Evolutionary conservation across 495 filamentous ascomycete species (phyloP).

Genomic region (Lepidopterella palustris): DNA sequence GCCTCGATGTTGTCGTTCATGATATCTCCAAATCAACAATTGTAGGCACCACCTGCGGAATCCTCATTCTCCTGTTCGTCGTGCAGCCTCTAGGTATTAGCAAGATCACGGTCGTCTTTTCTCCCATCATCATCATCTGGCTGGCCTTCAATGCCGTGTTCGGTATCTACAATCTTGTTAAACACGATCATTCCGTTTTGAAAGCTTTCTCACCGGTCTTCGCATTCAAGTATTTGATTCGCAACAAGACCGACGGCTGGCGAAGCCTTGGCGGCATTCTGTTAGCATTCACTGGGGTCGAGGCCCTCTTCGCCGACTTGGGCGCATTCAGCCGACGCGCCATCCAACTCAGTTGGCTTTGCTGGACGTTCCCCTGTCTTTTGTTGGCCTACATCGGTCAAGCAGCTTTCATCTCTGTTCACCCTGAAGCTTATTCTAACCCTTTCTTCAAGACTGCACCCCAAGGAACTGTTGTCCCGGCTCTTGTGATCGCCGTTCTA

Average conservation of each 20-base stretch:
- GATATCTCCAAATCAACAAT: constrained; percentile 38
- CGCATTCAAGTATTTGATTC: constrained; percentile 54
- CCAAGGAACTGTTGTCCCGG: constrained; percentile 59
- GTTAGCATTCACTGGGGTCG: constrained; percentile 67
- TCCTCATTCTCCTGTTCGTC: constrained; percentile 60
- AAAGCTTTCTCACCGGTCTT: constrained; percentile 64
- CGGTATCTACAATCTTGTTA: constrained; percentile 52
- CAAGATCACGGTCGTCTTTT: constrained; percentile 58
- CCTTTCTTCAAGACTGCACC: constrained; percentile 66
- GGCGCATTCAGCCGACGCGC: constrained; percentile 52
- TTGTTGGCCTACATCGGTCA: constrained; percentile 68
- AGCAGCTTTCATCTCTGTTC: constrained; percentile 60
- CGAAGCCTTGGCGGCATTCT: constrained; percentile 60
- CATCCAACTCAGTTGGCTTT: constrained; percentile 60
- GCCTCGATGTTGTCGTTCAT: constrained; percentile 25
- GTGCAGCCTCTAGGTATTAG: constrained; percentile 65
- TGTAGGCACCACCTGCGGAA: constrained; percentile 42
- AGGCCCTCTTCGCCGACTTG: constrained; percentile 69
- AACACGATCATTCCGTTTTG: constrained; percentile 56
- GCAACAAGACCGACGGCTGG: constrained; percentile 60
- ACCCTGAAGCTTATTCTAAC: constrained; percentile 58
- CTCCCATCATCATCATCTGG: constrained; percentile 70
- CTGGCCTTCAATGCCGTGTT: constrained; percentile 58
- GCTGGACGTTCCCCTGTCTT: constrained; percentile 62
- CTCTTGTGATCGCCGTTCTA: constrained; percentile 57